phyloP scores from a whole-genome alignment of 148 eudicot species.

The Hydrangea macrophylla region DNA sequence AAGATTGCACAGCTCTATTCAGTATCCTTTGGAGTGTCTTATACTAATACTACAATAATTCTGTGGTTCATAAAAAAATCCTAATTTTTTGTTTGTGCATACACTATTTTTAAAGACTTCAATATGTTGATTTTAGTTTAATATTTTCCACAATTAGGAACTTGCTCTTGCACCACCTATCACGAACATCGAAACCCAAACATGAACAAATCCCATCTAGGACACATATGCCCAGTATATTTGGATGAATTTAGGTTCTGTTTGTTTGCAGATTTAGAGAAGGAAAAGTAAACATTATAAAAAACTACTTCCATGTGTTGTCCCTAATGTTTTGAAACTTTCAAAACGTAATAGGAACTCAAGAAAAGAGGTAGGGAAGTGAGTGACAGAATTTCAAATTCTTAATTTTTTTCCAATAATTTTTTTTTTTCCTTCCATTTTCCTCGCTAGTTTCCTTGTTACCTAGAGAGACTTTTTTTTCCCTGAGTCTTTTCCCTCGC shows the following conservation, averaged over 20 bases:
- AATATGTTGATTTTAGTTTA: neutral
- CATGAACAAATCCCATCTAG: neutral
- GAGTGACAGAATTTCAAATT: too few species aligned
- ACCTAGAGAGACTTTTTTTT: too few species aligned
- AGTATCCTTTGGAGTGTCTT: slow-evolving; percentile 68
- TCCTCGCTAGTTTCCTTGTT: neutral
- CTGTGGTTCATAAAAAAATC: neutral
- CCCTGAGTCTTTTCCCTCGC: too few species aligned
- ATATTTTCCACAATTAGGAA: neutral
- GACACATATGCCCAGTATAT: too few species aligned
- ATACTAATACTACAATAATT: neutral
- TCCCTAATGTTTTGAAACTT: too few species aligned
- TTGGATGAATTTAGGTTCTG: neutral
- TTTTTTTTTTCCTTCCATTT: neutral
- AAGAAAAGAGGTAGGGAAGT: too few species aligned
- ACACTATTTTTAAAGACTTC: neutral
- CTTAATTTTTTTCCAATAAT: too few species aligned
- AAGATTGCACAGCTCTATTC: slow-evolving; percentile 86
- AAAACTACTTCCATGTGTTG: too few species aligned
- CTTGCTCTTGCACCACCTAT: neutral
- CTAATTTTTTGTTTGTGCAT: neutral
- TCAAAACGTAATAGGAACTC: neutral
- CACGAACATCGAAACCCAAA: neutral
- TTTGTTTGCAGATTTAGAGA: too few species aligned
- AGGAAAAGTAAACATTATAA: too few species aligned